Percentiles rank a stretch among this genome's conserved stretches.
Conservation (phyloP, 768 basidiomycete species). For the Amanita muscaria region DNA sequence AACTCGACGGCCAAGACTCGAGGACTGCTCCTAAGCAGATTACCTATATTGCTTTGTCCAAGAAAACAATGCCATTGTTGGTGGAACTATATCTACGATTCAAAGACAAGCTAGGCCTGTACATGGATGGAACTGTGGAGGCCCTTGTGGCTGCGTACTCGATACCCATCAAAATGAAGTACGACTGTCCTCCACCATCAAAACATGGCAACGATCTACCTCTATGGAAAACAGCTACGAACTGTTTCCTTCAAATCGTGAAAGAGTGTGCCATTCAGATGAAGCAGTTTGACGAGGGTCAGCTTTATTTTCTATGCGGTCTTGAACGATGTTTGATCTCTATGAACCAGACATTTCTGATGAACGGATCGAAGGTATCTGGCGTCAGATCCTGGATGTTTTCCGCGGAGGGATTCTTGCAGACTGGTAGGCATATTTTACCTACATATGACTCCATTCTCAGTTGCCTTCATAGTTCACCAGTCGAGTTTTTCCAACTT, state of each 20-base stretch:
- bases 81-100: conserved; percentile 70
- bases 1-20: conserved; percentile 36
- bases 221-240: conserved; percentile 93
- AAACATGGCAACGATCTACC: conserved; percentile 83
- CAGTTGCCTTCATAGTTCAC: conserved; percentile 33
- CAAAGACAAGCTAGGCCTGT: conserved; percentile 53
- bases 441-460: neutral
- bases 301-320: conserved; percentile 9
- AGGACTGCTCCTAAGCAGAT: conserved; percentile 46
- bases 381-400: conserved; percentile 76
- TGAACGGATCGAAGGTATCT: conserved; percentile 71
- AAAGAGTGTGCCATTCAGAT: conserved; percentile 55
- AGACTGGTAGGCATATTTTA: conserved; percentile 53
- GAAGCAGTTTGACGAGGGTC: conserved; percentile 41
- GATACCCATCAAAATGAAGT: conserved; percentile 89
- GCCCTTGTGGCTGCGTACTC: conserved; percentile 77
- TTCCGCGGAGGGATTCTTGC: conserved; percentile 77
- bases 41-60: conserved; percentile 86
- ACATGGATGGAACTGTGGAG: conserved; percentile 78
- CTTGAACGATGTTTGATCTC: neutral
- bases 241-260: conserved; percentile 64
- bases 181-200: conserved; percentile 86
- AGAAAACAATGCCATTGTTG: conserved; percentile 78
- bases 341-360: conserved; percentile 40
- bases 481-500: conserved; percentile 45